Conservation (phyloP, 2,329 filamentous ascomycete genomes). For the Rachicladosporium sp. region DNA sequence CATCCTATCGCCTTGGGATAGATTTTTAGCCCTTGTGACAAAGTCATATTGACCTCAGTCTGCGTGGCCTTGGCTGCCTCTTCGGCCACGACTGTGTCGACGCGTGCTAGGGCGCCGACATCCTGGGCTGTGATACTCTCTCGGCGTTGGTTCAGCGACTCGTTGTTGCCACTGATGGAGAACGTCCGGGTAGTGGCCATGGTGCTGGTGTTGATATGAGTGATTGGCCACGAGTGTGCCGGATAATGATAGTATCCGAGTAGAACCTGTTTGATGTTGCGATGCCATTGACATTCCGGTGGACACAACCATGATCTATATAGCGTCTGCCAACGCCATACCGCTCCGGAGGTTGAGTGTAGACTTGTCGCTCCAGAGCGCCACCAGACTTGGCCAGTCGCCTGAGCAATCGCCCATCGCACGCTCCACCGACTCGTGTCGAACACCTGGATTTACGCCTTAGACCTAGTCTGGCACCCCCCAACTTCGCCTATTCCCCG, state of each 20-base stretch:
- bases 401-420: no score
- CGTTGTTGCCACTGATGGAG: background rate
- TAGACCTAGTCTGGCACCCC: no score
- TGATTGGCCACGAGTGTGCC: no score
- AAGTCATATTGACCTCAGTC: slow-evolving; percentile 23
- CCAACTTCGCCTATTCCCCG: no score
- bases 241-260: background rate
- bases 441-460: no score
- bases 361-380: no score
- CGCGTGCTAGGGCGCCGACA: slow-evolving; percentile 4
- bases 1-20: slow-evolving; percentile 27
- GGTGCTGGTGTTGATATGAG: background rate
- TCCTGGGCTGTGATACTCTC: slow-evolving; percentile 8
- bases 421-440: no score
- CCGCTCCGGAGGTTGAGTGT: no score
- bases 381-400: no score
- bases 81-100: slow-evolving; percentile 11
- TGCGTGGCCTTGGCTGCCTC: slow-evolving; percentile 19
- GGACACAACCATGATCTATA: background rate
- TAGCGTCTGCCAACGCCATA: background rate
- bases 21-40: slow-evolving; percentile 19
- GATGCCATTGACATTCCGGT: no score
- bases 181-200: slow-evolving; percentile 1
- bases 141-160: background rate
- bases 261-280: background rate